These are phyloP conservation scores for Porcisia deanei DNA, from an alignment of 208 protist genomes.

Conservation along the genomic window DNA sequence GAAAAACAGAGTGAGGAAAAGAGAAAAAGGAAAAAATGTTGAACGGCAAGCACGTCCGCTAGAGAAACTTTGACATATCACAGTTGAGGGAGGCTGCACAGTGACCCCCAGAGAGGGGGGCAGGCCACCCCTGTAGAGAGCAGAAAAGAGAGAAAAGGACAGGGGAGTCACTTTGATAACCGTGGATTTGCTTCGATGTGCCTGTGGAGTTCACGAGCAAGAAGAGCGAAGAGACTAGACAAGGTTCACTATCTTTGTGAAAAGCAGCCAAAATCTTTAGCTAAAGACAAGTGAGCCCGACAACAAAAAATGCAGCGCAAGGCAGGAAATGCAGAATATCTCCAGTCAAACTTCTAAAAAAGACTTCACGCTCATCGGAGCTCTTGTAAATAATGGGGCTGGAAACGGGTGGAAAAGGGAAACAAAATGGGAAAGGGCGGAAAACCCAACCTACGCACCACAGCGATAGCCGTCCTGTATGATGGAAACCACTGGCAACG, in stretches of 20 bases:
- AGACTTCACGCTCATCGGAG: background rate
- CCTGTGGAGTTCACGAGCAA: background rate
- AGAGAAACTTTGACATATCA: background rate
- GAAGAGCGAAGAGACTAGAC: background rate
- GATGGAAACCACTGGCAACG: background rate
- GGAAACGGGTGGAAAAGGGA: background rate
- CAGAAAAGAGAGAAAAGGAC: constrained; percentile 6
- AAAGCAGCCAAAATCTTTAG: background rate
- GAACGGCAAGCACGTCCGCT: background rate
- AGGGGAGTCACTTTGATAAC: constrained; percentile 3
- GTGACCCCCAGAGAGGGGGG: background rate
- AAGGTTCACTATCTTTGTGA: background rate
- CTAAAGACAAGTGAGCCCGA: constrained; percentile 1
- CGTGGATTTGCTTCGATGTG: background rate
- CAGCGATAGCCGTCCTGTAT: background rate
- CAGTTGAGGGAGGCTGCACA: background rate
- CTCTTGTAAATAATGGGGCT: background rate
- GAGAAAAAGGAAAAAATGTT: constrained; percentile 1
- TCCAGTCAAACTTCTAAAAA: background rate
- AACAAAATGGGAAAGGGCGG: no score
- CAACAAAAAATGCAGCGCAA: constrained; percentile 3
- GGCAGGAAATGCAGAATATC: background rate
- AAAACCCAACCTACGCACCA: background rate
- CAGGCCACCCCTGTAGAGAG: background rate
- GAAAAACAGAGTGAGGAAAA: constrained; percentile 15